Evolutionary conservation across 2,329 filamentous ascomycete genomes (phyloP), one percentile per base, ranked within the genome.

Genomic region (Xylariales sp.): DNA sequence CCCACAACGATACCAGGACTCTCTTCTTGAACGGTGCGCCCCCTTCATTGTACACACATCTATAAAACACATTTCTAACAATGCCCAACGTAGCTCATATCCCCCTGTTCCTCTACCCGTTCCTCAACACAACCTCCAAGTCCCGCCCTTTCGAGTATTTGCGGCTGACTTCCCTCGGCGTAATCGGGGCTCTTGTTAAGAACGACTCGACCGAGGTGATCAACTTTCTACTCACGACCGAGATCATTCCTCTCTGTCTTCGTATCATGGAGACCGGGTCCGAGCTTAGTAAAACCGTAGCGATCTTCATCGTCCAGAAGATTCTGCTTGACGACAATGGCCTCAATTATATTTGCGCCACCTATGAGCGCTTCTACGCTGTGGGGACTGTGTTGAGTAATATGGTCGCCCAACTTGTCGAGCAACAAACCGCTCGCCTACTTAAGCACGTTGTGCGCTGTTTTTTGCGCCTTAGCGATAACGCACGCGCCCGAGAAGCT

Each of bases 301-400:
- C 96, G 66, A 99, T 99, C 76, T 99, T 99, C 84, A 99, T 99
- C 75, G 96, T 99, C 18, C 96, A 99, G 82, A 99, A 99, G 86
- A 99, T 99, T 32, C 83, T 99, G 60, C 88, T 99, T 2, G 96
- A 99, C 78, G 96, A 99, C 76, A 95, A 97, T 75, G 96, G 96
- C 3, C 87, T 99, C 70, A 96, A 96, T 77, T 99, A 99, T 81
- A 99, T 99, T 67, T 99, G 96, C 82, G 95, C 97, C 72, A 99
- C 96, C 0, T 99, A 99, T 76, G 96, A 99, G 84, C 89, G 96
- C 23, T 99, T 99, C 82, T 99, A 98, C 75, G 96, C 96, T 7
- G 96, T 99, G 5, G 96, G 96, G 5, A 99, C 96, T 1, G 96
- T 99, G 5, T 84, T 99, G 46, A 97, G 93, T 83, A 99, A 98